Conservation (phyloP, 208 protist genomes). For the Trypanosoma conorhini region DNA sequence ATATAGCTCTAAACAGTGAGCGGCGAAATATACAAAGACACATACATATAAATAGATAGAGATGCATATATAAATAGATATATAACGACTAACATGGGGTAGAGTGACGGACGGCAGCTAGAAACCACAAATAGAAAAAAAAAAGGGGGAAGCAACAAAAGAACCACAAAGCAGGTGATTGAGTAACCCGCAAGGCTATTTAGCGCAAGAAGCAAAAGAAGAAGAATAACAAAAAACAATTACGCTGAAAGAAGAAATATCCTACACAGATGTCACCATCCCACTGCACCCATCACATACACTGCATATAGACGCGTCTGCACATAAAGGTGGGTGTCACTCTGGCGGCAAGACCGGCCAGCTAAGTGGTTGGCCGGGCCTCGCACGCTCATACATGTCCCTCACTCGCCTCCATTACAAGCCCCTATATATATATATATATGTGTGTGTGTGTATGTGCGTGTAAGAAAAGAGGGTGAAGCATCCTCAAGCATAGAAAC, state of each 20-base stretch:
- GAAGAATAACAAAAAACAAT: slow-evolving; percentile 11
- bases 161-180: background rate
- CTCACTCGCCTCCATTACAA: background rate
- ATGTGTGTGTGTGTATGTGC: background rate
- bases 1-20: too few relatives aligned
- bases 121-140: background rate
- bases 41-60: too few relatives aligned
- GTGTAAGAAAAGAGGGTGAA: background rate
- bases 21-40: too few relatives aligned
- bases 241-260: slow-evolving; percentile 1
- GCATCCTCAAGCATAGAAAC: too few relatives aligned
- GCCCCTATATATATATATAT: slow-evolving; percentile 6
- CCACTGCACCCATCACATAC: background rate
- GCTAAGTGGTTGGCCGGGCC: too few relatives aligned
- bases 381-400: too few relatives aligned
- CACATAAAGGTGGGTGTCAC: too few relatives aligned
- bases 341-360: too few relatives aligned
- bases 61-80: too few relatives aligned
- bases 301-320: too few relatives aligned
- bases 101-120: too few relatives aligned
- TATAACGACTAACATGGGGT: too few relatives aligned
- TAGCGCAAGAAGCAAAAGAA: background rate
- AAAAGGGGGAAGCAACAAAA: background rate
- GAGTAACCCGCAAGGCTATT: background rate
- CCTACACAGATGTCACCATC: background rate